phyloP scores from a whole-genome alignment of 345 rosid genomes.

The Euphorbia peplus region DNA sequence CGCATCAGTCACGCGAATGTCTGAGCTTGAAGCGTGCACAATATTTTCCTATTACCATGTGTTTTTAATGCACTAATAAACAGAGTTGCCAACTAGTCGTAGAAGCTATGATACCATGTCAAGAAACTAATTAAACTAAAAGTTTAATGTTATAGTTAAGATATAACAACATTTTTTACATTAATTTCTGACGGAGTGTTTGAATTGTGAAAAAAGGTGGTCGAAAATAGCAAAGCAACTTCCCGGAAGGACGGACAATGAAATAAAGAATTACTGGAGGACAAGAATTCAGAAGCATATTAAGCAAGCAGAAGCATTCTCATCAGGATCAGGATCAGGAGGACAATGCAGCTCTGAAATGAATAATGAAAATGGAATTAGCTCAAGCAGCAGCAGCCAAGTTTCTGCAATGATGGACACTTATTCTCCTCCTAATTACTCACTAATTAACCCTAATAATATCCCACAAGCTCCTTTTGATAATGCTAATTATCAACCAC shows the following conservation, averaged over 20 bases:
- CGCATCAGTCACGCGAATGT: too few species aligned
- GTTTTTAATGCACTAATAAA: too few species aligned
- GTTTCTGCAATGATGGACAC: conserved; percentile 40
- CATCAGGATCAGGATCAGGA: conserved; percentile 15
- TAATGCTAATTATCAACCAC: conserved; percentile 21
- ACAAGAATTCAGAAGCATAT: conserved; percentile 90
- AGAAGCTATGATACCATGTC: too few species aligned
- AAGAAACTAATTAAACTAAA: too few species aligned
- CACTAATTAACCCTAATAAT: not conserved
- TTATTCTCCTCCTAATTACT: conserved; percentile 44
- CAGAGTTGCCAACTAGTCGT: too few species aligned
- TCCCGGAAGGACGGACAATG: conserved; percentile 98
- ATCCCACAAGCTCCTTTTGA: not conserved
- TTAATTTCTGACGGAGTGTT: too few species aligned
- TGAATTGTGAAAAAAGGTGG: conserved; percentile 43
- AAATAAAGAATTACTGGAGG: conserved; percentile 96
- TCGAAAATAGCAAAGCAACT: conserved; percentile 93
- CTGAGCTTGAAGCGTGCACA: too few species aligned
- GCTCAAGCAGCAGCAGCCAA: conserved; percentile 6
- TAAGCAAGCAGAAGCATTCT: conserved; percentile 49
- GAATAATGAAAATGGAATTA: conserved; percentile 35
- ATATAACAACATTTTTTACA: too few species aligned
- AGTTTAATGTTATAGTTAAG: too few species aligned
- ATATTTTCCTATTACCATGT: too few species aligned
- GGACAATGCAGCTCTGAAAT: conserved; percentile 32